These are phyloP conservation scores for Stachybotrys chlorohalonatus DNA, from an alignment of 2,329 filamentous ascomycete genomes.

Conservation along the genomic window DNA sequence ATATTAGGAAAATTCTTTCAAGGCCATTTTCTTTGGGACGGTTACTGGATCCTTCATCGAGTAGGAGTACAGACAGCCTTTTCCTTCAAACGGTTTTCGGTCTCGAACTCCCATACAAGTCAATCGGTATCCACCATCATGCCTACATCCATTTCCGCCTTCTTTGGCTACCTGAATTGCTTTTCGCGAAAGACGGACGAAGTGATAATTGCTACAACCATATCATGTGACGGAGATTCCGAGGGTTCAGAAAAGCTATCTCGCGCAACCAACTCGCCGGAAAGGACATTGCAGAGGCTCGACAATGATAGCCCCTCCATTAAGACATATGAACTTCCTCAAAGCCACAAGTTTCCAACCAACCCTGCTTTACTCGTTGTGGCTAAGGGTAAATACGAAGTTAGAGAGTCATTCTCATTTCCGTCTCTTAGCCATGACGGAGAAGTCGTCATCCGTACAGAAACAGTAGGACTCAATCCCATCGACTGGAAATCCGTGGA, in stretches of 20 bases:
- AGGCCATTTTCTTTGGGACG: too few species aligned
- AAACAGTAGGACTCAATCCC: not conserved
- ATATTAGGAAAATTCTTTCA: too few species aligned
- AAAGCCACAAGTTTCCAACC: not conserved
- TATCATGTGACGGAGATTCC: not conserved
- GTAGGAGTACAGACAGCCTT: too few species aligned
- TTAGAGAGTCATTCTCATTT: not conserved
- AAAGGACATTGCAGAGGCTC: not conserved
- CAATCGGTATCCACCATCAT: not conserved
- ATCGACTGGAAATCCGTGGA: not conserved
- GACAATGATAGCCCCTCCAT: not conserved
- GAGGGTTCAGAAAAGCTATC: not conserved
- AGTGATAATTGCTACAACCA: not conserved
- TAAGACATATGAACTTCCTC: not conserved
- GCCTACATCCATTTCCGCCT: not conserved
- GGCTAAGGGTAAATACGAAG: not conserved
- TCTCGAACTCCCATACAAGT: too few species aligned
- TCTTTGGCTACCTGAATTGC: not conserved
- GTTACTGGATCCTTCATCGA: too few species aligned
- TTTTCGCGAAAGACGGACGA: not conserved
- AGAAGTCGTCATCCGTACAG: not conserved
- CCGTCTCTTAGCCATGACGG: not conserved
- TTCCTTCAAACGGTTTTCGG: too few species aligned
- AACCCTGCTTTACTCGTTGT: not conserved
- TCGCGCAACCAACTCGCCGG: not conserved